phyloP scores from a whole-genome alignment of 2,329 filamentous ascomycete genomes.

The Ambrosiella xylebori region DNA sequence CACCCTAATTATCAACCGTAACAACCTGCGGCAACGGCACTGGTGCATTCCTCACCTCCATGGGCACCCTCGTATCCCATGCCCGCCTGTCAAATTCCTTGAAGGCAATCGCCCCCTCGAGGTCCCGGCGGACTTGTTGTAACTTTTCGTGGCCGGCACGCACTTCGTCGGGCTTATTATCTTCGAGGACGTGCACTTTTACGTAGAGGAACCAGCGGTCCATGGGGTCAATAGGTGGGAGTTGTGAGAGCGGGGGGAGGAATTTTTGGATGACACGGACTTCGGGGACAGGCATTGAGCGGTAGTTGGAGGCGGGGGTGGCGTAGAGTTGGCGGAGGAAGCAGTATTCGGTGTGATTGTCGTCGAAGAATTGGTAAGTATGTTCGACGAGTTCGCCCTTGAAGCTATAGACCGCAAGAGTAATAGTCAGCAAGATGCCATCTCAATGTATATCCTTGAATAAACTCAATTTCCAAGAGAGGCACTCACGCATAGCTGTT shows the following conservation, averaged over 20 bases:
- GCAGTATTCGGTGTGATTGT: constrained; percentile 30
- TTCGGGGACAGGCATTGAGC: constrained; percentile 16
- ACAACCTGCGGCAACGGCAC: constrained; percentile 18
- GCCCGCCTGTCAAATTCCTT: constrained; percentile 33
- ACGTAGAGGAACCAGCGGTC: constrained; percentile 39
- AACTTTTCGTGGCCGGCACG: constrained; percentile 37
- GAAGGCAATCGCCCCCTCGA: constrained; percentile 37
- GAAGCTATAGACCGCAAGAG: constrained; percentile 23
- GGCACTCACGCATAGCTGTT: constrained; percentile 33
- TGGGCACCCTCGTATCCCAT: constrained; percentile 32
- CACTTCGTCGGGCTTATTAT: constrained; percentile 40
- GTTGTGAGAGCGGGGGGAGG: constrained; percentile 30
- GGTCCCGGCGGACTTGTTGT: constrained; percentile 26
- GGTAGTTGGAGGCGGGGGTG: constrained; percentile 19
- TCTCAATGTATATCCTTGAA: neutral
- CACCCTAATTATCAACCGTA: constrained; percentile 12
- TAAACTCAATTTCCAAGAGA: neutral
- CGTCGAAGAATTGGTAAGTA: constrained; percentile 35
- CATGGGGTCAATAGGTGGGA: constrained; percentile 31
- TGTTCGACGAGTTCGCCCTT: constrained; percentile 37
- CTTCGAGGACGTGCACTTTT: constrained; percentile 35
- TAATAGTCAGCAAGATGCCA: neutral
- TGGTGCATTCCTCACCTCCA: constrained; percentile 23
- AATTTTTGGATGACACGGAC: constrained; percentile 15
- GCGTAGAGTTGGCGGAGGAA: constrained; percentile 31